A percentile compares a stretch with the other conserved stretches of the same genome.
Conservation (phyloP, 2,329 filamentous ascomycete species). For the Beauveria asiatica region DNA sequence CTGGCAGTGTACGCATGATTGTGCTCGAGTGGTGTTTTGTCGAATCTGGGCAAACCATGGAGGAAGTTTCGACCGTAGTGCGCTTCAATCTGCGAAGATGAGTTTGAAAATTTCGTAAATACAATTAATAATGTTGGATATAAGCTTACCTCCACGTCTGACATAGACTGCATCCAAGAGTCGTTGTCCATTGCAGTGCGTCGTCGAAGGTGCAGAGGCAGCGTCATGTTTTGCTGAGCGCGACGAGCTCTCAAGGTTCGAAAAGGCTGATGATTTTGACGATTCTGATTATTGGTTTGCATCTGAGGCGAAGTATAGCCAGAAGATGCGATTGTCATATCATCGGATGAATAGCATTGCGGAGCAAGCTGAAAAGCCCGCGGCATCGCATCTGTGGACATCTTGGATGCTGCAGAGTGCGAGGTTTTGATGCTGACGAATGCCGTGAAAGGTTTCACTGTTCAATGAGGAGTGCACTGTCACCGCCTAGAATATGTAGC, state of each 20-base stretch:
- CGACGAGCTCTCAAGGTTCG: slow-evolving; percentile 15
- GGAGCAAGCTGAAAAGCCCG: neutral
- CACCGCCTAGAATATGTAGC: neutral
- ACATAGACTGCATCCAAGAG: slow-evolving; percentile 13
- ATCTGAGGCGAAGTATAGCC: neutral
- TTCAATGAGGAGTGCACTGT: neutral
- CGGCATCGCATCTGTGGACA: neutral
- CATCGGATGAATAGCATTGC: neutral
- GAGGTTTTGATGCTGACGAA: neutral
- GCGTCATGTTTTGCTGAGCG: neutral
- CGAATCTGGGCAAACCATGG: neutral
- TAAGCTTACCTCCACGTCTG: slow-evolving; percentile 14
- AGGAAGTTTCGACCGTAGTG: neutral
- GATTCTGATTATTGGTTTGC: neutral
- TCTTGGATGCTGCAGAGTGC: neutral
- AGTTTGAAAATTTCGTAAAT: neutral
- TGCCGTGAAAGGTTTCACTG: neutral
- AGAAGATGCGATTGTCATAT: neutral
- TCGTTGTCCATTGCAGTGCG: slow-evolving; percentile 12
- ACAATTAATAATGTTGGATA: neutral
- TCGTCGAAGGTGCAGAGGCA: slow-evolving; percentile 1
- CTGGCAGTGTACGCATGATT: neutral
- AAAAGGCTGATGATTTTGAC: neutral
- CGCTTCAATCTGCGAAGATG: neutral
- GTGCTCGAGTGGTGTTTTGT: neutral